phyloP scores from a whole-genome alignment of 2,329 filamentous ascomycete species.

The Aspergillus sp. region DNA sequence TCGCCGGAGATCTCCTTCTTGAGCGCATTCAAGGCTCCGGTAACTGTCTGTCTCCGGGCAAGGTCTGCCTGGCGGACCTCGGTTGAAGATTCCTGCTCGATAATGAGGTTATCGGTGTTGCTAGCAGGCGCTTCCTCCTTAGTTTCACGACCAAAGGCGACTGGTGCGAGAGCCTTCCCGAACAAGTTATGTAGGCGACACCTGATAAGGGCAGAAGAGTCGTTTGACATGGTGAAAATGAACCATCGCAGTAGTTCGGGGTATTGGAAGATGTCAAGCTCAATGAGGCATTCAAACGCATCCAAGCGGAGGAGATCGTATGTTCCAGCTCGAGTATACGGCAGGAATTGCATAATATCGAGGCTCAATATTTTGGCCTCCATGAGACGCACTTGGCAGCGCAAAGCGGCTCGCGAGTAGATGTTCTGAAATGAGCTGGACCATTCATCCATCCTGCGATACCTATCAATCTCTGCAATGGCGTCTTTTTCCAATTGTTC shows the following conservation, averaged over 20 bases:
- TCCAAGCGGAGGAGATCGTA: conserved; percentile 61
- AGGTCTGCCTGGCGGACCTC: conserved; percentile 56
- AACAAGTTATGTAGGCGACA: conserved; percentile 55
- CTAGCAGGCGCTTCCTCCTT: conserved; percentile 30
- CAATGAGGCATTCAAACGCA: conserved; percentile 60
- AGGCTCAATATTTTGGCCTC: conserved; percentile 55
- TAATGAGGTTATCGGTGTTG: conserved; percentile 51
- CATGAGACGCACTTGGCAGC: conserved; percentile 60
- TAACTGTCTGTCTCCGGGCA: conserved; percentile 57
- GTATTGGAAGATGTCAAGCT: conserved; percentile 55
- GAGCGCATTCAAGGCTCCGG: conserved; percentile 59
- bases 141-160: conserved; percentile 58
- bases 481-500: conserved; percentile 59
- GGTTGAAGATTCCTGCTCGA: conserved; percentile 57
- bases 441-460: conserved; percentile 67
- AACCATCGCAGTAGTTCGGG: conserved; percentile 58
- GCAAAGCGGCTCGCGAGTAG: conserved; percentile 62
- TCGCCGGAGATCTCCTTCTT: conserved; percentile 56
- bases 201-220: conserved; percentile 61
- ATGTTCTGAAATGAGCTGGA: conserved; percentile 66
- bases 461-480: conserved; percentile 63
- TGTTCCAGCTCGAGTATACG: conserved; percentile 62
- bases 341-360: conserved; percentile 59
- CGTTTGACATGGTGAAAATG: conserved; percentile 57
- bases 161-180: conserved; percentile 57